Evolutionary conservation across 2,329 filamentous ascomycete species (phyloP).

Genomic region (Ilyonectria destructans): DNA sequence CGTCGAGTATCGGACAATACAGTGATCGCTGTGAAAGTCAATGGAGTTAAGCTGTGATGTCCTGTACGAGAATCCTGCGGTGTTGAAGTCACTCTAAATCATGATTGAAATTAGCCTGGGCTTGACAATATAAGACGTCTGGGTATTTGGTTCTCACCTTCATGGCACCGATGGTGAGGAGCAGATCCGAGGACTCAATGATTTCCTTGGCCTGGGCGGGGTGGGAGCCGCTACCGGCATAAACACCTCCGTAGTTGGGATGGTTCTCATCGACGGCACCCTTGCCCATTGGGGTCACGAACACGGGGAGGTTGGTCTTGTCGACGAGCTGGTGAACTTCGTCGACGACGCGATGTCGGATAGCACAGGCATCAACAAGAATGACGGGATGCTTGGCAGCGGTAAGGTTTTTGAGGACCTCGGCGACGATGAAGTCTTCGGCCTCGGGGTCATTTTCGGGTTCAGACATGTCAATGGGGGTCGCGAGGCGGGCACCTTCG

Average conservation of each 20-base stretch:
- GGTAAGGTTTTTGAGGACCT: constrained; percentile 81
- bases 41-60: constrained; percentile 85
- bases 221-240: constrained; percentile 84
- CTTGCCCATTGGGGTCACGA: constrained; percentile 94
- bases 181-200: constrained; percentile 79
- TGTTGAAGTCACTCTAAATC: constrained; percentile 82
- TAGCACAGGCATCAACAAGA: constrained; percentile 87
- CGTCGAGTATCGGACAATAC: constrained; percentile 83
- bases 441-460: constrained; percentile 78
- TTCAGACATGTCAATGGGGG: constrained; percentile 77
- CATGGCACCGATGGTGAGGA: constrained; percentile 79
- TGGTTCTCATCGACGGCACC: constrained; percentile 84
- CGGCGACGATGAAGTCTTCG: constrained; percentile 87
- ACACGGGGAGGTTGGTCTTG: constrained; percentile 83
- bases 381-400: constrained; percentile 83
- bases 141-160: constrained; percentile 54
- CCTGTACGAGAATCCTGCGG: constrained; percentile 85
- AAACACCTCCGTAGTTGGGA: constrained; percentile 86
- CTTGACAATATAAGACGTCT: not conserved
- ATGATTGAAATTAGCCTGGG: constrained; percentile 6
- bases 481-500: constrained; percentile 80
- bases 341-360: constrained; percentile 80
- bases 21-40: constrained; percentile 83
- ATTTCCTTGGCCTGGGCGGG: constrained; percentile 73
- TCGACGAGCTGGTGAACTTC: constrained; percentile 83